phyloP scores from a whole-genome alignment of 495 filamentous ascomycete genomes.

The Tirmania nivea region DNA sequence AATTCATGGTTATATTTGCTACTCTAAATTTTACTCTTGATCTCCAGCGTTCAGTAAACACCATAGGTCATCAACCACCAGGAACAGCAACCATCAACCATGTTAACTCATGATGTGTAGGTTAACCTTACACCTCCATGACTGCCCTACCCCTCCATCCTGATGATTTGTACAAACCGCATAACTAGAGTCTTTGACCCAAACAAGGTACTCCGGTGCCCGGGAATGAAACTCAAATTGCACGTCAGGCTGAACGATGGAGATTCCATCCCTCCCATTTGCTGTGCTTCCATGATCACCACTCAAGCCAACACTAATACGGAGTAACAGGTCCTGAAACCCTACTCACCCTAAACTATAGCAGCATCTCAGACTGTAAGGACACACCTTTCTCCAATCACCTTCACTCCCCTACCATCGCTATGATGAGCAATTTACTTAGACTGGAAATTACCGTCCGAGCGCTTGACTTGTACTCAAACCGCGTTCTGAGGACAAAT shows the following conservation, averaged over 20 bases:
- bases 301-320: background rate
- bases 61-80: background rate
- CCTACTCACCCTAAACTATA: background rate
- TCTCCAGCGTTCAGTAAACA: too few species aligned
- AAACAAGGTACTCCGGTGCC: background rate
- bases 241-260: conserved; percentile 94
- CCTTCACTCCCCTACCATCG: conserved; percentile 6
- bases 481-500: conserved; percentile 43
- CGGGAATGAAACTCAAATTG: conserved; percentile 87
- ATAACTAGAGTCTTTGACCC: conserved; percentile 99
- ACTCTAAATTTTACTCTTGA: too few species aligned
- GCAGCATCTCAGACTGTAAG: background rate
- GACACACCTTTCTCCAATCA: conserved; percentile 1
- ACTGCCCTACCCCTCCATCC: conserved; percentile 15
- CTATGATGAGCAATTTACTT: conserved; percentile 64
- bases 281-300: background rate
- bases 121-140: conserved; percentile 1
- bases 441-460: conserved; percentile 99
- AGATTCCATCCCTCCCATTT: background rate
- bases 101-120: background rate
- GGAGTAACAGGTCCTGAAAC: background rate
- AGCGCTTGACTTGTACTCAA: conserved; percentile 29
- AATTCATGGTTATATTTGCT: too few species aligned
- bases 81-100: background rate
- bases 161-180: conserved; percentile 75